Base-by-base conservation (phyloP, 2,329 filamentous ascomycete species). In the Xylariaceae sp. region DNA sequence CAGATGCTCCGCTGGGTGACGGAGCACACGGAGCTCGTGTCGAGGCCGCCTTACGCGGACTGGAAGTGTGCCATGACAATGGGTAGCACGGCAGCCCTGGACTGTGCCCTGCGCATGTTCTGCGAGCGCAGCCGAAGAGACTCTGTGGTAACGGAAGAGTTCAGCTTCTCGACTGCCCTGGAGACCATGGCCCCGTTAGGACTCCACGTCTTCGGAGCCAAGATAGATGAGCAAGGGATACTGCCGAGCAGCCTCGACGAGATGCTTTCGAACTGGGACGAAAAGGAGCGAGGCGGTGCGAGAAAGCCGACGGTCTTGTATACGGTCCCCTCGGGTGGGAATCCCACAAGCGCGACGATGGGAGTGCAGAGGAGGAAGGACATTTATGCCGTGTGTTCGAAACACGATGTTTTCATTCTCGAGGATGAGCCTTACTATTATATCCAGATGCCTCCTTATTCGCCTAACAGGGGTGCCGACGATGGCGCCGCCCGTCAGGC, bases 381-480 rank as follows among this genome's bases (percentile, higher is more conserved):
- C 15, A 71, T 95, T 31, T 95, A 95, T 64, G 70, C 70, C 24
- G 74, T 94, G 11, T 85, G 83, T 21, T 82, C 83, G 59, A 88
- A 87, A 65, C 87, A 95, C 62, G 85, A 95, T 57, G 56, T 95
- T 28, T 84, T 78, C 66, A 89, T 96, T 57, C 68, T 95, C 51
- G 89, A 96, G 66, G 89, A 95, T 59, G 89, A 95, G 60, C 89
- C 89, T 2, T 95, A 95, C 67, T 95, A 94, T 65, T 95, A 90
- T 67, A 71, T 95, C 24, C 89, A 95, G 63, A 86, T 88, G 83
- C 78, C 85, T 52, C 78, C 83, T 0, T 90, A 88, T 63, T 24
- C 21, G 21, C n/a, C n/a, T n/a, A n/a, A n/a, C n/a, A 24, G 21
- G 6, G 7, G 11, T 7, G 21, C 11, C 21, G 11, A 24, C 21